Percentiles rank a stretch among this genome's conserved stretches.
phyloP scores from a whole-genome alignment of 164 flowering plant genomes.

The Kingdonia uniflora region DNA sequence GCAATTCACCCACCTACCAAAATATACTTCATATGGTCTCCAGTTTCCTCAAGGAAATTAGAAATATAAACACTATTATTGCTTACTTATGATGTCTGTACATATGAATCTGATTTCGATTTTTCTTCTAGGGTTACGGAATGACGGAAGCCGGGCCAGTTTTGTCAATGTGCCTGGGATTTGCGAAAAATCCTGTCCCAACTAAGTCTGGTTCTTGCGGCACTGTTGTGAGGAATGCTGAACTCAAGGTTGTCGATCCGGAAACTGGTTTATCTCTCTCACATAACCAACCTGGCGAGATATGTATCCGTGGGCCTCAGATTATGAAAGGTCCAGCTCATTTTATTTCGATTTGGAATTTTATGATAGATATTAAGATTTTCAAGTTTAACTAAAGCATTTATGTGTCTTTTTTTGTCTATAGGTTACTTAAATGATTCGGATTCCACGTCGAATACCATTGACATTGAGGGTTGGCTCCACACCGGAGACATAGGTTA shows the following conservation, averaged over 20 bases:
- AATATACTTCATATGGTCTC: no score
- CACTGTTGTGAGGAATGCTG: constrained; percentile 70
- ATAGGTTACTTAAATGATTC: constrained; percentile 59
- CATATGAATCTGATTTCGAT: no score
- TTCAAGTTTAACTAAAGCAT: no score
- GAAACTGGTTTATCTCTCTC: constrained; percentile 46
- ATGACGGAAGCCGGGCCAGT: constrained; percentile 90
- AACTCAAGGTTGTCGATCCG: constrained; percentile 61
- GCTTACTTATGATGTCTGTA: no score
- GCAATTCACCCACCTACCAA: no score
- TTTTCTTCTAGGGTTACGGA: constrained; percentile 61
- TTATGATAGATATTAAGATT: constrained; percentile 27
- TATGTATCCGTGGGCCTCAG: constrained; percentile 60
- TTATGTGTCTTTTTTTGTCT: neutral
- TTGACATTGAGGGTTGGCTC: constrained; percentile 76
- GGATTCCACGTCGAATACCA: constrained; percentile 49
- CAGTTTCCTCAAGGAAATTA: no score
- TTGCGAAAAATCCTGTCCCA: constrained; percentile 59
- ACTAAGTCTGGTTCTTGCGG: constrained; percentile 77
- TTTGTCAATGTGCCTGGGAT: constrained; percentile 51
- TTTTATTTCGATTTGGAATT: neutral
- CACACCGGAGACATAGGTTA: constrained; percentile 86
- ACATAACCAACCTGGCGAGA: constrained; percentile 63
- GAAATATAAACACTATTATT: no score
- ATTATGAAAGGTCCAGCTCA: constrained; percentile 60